These are phyloP conservation scores for Kwoniella newhampshirensis DNA, from an alignment of 768 basidiomycete species.

Conservation along the genomic window DNA sequence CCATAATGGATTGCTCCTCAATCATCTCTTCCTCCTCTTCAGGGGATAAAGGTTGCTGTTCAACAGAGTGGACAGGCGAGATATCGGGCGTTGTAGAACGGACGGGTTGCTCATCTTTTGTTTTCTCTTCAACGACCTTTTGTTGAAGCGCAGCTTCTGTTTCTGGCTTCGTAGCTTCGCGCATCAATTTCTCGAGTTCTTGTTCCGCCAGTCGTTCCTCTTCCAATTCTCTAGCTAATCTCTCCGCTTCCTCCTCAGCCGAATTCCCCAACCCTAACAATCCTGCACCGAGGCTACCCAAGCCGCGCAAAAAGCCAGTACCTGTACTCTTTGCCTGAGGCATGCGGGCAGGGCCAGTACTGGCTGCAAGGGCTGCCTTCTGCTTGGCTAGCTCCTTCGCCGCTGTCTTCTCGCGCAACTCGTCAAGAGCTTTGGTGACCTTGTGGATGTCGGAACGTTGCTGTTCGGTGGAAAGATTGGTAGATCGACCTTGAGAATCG, in stretches of 20 bases:
- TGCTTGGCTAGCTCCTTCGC: slow-evolving; percentile 34
- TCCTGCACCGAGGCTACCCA: slow-evolving; percentile 33
- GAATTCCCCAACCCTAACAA: slow-evolving; percentile 31
- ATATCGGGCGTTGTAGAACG: slow-evolving; percentile 11
- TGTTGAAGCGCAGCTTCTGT: slow-evolving; percentile 5
- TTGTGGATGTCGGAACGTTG: slow-evolving; percentile 33
- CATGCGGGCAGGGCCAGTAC: slow-evolving; percentile 8
- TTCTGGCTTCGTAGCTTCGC: slow-evolving; percentile 14
- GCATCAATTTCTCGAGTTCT: slow-evolving; percentile 34
- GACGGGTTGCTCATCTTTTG: slow-evolving; percentile 8
- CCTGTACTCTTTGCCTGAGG: slow-evolving; percentile 27
- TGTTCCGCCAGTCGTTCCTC: slow-evolving; percentile 29
- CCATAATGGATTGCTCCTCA: slow-evolving; percentile 18
- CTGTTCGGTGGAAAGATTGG: slow-evolving; percentile 1
- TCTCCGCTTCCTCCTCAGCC: slow-evolving; percentile 33
- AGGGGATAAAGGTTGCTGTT: slow-evolving; percentile 13
- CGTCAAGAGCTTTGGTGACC: slow-evolving; percentile 41
- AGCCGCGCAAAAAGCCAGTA: slow-evolving; percentile 40
- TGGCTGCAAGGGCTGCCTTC: slow-evolving; percentile 21
- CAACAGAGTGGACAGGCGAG: not conserved
- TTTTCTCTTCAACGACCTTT: slow-evolving; percentile 13
- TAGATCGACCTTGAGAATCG: not conserved
- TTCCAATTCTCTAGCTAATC: slow-evolving; percentile 31
- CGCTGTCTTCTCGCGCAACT: slow-evolving; percentile 31
- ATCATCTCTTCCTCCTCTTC: slow-evolving; percentile 25